Evolutionary conservation across 495 filamentous ascomycete species (phyloP), one percentile per base, ranked within the genome.

Genomic region (Aspergillus coremiiformis): DNA sequence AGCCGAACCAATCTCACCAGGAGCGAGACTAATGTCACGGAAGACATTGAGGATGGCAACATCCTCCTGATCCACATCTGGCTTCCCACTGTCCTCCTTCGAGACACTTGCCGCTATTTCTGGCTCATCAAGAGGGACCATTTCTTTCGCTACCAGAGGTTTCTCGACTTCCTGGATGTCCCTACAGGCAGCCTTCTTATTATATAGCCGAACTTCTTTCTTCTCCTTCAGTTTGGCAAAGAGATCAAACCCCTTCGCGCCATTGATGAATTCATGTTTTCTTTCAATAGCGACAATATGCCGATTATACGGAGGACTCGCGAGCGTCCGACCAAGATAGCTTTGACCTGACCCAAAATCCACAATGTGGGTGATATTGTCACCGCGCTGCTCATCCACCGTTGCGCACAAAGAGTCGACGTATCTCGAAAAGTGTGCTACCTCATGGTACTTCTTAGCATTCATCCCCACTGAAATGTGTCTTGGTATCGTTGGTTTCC

Each of bases 321-420:
- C 92, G 39, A 98, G 69, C 1, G 88, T 85, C 39, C 93, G 81
- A 10, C 93, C 91, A 1, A 98, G 81, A 62, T 98, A 98, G 58
- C 93, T 96, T 62, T 96, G 93, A 0, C 93, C 93, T 44, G 89
- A 94, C 20, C 93, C 93, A 66, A 96, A 96, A 67, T 98, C 93
- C 47, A 96, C 82, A 50, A 96, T 79, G 71, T 97, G 91, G 0
- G 89, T 89, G 46, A 96, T 83, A 19, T 74, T 60, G 42, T 73
- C 68, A 21, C 68, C 69, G 22, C 64, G 67, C 55, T 79, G 75
- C 37, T 76, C 66, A 1, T 76, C 68, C 46, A 88, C 81, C 32
- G 82, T 78, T 8, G 73, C 72, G 33, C 68, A 66, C 14, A 77
- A 62, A 27, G 66, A 62, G 55, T 75, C 61, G 52, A 86, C 74